Evolutionary conservation across 495 filamentous ascomycete genomes (phyloP).

Genomic region (Tuber aestivum): DNA sequence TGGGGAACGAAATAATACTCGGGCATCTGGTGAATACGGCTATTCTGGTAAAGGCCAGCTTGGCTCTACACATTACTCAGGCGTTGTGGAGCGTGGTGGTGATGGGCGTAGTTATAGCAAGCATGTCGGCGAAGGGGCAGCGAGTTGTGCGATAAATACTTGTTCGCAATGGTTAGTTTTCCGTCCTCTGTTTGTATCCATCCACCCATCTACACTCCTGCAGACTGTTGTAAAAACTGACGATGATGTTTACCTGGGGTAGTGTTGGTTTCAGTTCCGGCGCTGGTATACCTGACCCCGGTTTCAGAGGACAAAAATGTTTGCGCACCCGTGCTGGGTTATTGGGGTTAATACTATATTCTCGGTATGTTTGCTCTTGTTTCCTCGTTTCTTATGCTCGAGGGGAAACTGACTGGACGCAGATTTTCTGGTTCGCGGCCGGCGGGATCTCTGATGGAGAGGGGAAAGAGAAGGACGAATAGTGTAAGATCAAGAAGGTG

Average conservation of each 20-base stretch:
- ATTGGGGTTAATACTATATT: constrained; percentile 66
- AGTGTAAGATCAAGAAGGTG: constrained; percentile 22
- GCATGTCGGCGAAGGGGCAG: constrained; percentile 24
- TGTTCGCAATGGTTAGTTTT: constrained; percentile 41
- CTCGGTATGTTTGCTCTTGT: too few species aligned
- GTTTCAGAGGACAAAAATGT: constrained; percentile 70
- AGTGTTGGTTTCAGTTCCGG: constrained; percentile 84
- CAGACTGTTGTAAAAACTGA: background rate
- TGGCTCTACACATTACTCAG: constrained; percentile 29
- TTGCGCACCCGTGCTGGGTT: constrained; percentile 78
- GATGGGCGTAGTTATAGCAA: constrained; percentile 26
- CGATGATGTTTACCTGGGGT: constrained; percentile 24
- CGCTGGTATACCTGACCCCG: constrained; percentile 75
- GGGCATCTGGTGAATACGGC: constrained; percentile 34
- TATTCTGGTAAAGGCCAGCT: too few species aligned
- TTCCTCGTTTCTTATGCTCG: too few species aligned
- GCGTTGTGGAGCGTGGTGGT: constrained; percentile 38
- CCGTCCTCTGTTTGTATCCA: background rate
- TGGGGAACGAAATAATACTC: constrained; percentile 5
- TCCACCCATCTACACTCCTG: background rate
- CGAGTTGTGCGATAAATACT: constrained; percentile 30
- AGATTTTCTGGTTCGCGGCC: too few species aligned
- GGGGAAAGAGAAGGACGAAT: constrained; percentile 36
- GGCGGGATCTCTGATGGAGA: constrained; percentile 39
- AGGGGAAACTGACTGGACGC: too few species aligned